Base-by-base conservation (phyloP, 768 basidiomycete genomes). In the Russula vinacea region DNA sequence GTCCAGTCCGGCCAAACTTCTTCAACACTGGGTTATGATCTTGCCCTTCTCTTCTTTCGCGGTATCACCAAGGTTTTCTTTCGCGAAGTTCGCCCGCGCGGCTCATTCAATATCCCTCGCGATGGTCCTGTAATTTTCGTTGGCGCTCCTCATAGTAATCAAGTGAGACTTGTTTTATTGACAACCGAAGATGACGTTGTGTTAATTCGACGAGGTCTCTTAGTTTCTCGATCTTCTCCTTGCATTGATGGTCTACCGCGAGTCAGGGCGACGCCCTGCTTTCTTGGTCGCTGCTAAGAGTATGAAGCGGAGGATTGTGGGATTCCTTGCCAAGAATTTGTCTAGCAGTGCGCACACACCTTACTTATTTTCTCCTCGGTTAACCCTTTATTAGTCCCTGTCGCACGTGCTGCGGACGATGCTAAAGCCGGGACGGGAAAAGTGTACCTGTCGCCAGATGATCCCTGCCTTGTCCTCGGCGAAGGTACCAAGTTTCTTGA, bases 71-170 rank as follows among this genome's bases (percentile, higher is more conserved):
- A 90, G 75, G 85, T 98, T 69, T 98, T 98, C 81, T 98, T 98
- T 78, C 81, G 95, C 68, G 95, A 98, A 77, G 88, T 98, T 69
- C 83, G 95, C 60, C 91, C 94, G 2, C 80, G 96, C 72, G 92
- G 96, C 55, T 89, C 94, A 35, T 98, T 89, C 82, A 90, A 97
- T 73, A 91, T 98, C 65, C 95, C 95, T 22, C 82, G 80, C 61
- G 82, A 90, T 64, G 96, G 94, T 0, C 90, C 96, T 11, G 84
- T 96, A 61, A 92, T 98, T 67, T 95, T 98, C 74, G 95, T 94
- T 56, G 94, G 84, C 50, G 95, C 91, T 14, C 94, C 94, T 51
- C 95, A 97, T 75, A 85, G 87, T 71, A 97, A 97, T 74, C 92
- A 94, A 78, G 92, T 87, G 71, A 49, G 76, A 39, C 8, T 37